Evolutionary conservation across 306 rosid genomes (phyloP).

Genomic region (Prunus mira): DNA sequence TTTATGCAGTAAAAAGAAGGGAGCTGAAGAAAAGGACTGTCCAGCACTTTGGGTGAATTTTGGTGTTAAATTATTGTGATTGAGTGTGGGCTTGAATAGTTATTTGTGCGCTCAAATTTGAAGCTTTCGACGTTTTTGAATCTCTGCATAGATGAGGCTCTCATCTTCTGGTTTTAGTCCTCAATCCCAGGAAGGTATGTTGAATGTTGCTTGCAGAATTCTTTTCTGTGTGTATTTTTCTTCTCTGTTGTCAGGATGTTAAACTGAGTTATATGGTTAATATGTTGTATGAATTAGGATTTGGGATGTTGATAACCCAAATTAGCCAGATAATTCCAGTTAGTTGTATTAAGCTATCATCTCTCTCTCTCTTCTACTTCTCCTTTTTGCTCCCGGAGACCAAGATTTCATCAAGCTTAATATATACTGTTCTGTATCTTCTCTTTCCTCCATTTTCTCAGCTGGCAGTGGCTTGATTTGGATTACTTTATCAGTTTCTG

Average conservation of each 20-base stretch:
- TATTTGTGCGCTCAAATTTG: slow-evolving; percentile 38
- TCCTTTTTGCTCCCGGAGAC: slow-evolving; percentile 2
- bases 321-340: background rate
- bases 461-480: slow-evolving; percentile 28
- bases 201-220: slow-evolving; percentile 17
- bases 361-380: slow-evolving; percentile 3
- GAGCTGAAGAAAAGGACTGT: slow-evolving; percentile 29
- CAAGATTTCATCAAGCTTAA: background rate
- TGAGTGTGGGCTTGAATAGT: slow-evolving; percentile 26
- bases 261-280: background rate
- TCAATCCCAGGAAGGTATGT: slow-evolving; percentile 83
- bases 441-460: slow-evolving; percentile 7
- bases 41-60: slow-evolving; percentile 38
- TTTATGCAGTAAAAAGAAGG: slow-evolving; percentile 28
- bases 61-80: slow-evolving; percentile 40
- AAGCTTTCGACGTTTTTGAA: slow-evolving; percentile 15
- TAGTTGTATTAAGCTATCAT: slow-evolving; percentile 3
- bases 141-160: slow-evolving; percentile 65
- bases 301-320: slow-evolving; percentile 11
- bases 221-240: background rate
- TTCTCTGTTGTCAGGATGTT: background rate
- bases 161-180: slow-evolving; percentile 86
- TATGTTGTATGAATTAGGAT: slow-evolving; percentile 1
- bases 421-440: slow-evolving; percentile 7
- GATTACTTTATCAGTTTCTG: slow-evolving; percentile 22